A percentile compares a stretch with the other conserved stretches of the same genome.
Evolutionary conservation across 148 eudicot genomes (phyloP).

Genomic region (Tetragonia tetragonoides): DNA sequence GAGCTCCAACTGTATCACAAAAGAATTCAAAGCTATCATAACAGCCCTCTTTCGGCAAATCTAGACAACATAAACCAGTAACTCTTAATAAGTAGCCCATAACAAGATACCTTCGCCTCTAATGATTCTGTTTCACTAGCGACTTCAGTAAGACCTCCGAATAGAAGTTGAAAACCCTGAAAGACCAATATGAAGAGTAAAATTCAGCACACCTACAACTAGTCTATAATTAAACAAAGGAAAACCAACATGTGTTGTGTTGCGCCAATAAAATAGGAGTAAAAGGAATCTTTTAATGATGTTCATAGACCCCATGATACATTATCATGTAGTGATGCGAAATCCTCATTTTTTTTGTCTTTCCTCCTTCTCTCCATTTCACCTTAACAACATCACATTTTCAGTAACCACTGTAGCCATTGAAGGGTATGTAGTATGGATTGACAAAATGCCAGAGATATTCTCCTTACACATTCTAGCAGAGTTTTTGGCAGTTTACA

Average conservation of each 20-base stretch:
- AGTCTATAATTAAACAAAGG: not conserved
- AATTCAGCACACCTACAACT: conserved; percentile 1
- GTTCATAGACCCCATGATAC: not conserved
- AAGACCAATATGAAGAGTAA: conserved; percentile 21
- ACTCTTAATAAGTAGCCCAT: no score
- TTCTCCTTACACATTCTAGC: not conserved
- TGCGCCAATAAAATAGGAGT: not conserved
- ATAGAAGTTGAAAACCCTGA: conserved; percentile 71
- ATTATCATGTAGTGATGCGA: not conserved
- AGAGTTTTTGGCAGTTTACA: not conserved
- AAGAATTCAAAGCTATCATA: conserved; percentile 5
- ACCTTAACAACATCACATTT: not conserved
- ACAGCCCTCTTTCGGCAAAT: not conserved
- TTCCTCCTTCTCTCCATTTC: not conserved
- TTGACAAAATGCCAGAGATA: conserved; percentile 2
- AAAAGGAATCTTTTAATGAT: not conserved
- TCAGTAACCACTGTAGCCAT: not conserved
- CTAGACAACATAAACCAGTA: not conserved
- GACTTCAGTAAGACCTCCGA: conserved; percentile 50
- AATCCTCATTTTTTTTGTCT: not conserved
- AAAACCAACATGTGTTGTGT: not conserved
- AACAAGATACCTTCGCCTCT: conserved; percentile 40
- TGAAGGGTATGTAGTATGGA: not conserved
- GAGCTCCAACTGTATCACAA: conserved; percentile 43
- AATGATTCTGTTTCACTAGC: conserved; percentile 31